Conservation (phyloP, 164 flowering plant species). For the Annona squamosa region DNA sequence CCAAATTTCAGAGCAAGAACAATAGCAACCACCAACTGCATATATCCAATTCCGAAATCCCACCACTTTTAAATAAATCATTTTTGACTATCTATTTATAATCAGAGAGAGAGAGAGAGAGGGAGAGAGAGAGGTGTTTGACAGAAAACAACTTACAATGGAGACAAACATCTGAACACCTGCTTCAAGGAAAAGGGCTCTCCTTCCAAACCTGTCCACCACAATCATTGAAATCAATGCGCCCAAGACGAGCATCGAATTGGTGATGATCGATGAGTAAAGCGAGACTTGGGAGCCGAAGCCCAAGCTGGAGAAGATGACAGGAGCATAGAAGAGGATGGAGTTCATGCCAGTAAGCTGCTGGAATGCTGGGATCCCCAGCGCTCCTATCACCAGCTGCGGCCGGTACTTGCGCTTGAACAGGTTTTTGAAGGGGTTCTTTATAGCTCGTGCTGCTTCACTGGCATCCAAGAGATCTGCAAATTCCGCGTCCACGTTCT, state of each 20-base stretch:
- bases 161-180: conserved; percentile 65
- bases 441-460: conserved; percentile 51
- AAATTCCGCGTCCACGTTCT: conserved; percentile 70
- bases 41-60: not conserved
- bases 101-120: not conserved
- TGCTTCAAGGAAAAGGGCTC: conserved; percentile 77
- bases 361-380: conserved; percentile 86
- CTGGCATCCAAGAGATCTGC: conserved; percentile 75
- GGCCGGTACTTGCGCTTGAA: conserved; percentile 60
- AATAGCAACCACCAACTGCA: conserved; percentile 54
- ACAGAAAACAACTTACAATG: conserved; percentile 40
- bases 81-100: not conserved
- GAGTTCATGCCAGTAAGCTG: conserved; percentile 90
- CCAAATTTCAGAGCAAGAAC: conserved; percentile 69
- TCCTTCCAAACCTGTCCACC: conserved; percentile 76
- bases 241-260: conserved; percentile 53
- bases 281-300: conserved; percentile 58
- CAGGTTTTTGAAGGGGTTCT: conserved; percentile 74
- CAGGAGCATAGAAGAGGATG: conserved; percentile 89
- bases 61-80: too few relatives aligned
- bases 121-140: not conserved
- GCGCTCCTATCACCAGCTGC: conserved; percentile 62
- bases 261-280: conserved; percentile 62
- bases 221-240: conserved; percentile 66
- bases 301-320: conserved; percentile 79